These are phyloP conservation scores for Chimonanthus salicifolius DNA, from an alignment of 164 flowering plant species.

Conservation along the genomic window DNA sequence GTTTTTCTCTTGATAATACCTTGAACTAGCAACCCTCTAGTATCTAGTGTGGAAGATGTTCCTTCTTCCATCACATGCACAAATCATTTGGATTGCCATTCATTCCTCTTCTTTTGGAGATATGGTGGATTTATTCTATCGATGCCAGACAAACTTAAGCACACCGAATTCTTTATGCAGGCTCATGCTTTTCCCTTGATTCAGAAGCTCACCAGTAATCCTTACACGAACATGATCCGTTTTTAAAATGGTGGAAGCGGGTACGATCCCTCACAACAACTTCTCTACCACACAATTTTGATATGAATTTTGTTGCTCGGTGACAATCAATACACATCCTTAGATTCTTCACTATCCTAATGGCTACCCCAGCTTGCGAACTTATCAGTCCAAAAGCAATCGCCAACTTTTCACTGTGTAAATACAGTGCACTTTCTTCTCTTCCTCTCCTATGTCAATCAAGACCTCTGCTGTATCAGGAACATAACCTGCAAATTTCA, in stretches of 20 bases:
- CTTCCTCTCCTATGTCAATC: constrained; percentile 35
- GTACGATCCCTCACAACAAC: constrained; percentile 78
- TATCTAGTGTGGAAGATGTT: no score
- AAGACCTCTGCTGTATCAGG: constrained; percentile 16
- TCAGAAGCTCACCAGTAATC: constrained; percentile 25
- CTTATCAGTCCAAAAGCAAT: constrained; percentile 75
- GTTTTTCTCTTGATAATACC: no score
- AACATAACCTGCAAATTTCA: constrained; percentile 41
- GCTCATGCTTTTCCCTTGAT: no score
- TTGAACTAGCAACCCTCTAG: no score
- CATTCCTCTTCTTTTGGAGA: no score
- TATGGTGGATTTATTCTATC: no score
- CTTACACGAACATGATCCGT: constrained; percentile 78
- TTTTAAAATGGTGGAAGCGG: constrained; percentile 75
- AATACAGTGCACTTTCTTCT: constrained; percentile 76
- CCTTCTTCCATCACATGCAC: no score
- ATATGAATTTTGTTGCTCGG: constrained; percentile 54
- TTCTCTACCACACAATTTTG: constrained; percentile 66
- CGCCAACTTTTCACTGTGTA: constrained; percentile 27
- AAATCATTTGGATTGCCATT: no score
- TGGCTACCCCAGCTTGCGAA: constrained; percentile 73
- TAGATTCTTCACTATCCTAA: constrained; percentile 84
- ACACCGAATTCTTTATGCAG: no score
- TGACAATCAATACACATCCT: constrained; percentile 78
- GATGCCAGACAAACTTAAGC: no score